Evolutionary conservation across 2,329 filamentous ascomycete species (phyloP).

Genomic region (Sclerotinia subarctica): DNA sequence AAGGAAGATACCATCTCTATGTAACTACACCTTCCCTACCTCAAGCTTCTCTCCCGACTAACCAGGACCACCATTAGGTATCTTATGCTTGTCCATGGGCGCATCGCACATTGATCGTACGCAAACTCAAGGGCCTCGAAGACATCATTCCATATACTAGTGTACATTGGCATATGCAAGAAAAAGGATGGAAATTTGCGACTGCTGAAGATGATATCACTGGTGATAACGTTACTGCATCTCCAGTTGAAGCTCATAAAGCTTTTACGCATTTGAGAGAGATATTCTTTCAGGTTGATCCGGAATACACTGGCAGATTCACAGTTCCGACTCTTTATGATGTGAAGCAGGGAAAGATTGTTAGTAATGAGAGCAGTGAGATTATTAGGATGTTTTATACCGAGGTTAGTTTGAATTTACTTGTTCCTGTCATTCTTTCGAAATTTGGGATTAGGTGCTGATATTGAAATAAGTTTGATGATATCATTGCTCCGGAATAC

Average conservation of each 20-base stretch:
- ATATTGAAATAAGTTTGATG: constrained; percentile 63
- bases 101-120: constrained; percentile 79
- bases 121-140: constrained; percentile 88
- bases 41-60: constrained; percentile 57
- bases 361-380: constrained; percentile 80
- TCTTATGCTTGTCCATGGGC: constrained; percentile 62
- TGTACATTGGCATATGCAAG: constrained; percentile 61
- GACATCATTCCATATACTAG: constrained; percentile 61
- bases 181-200: constrained; percentile 65
- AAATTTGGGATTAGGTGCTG: constrained; percentile 2
- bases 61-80: constrained; percentile 24
- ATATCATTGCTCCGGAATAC: constrained; percentile 58
- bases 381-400: constrained; percentile 82
- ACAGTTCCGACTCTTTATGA: constrained; percentile 69
- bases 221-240: constrained; percentile 62
- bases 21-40: constrained; percentile 84
- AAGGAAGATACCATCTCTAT: constrained; percentile 88
- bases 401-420: constrained; percentile 55
- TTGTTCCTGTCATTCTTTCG: constrained; percentile 25
- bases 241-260: constrained; percentile 58
- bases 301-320: constrained; percentile 64
- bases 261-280: constrained; percentile 65
- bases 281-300: constrained; percentile 64
- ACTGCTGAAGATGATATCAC: constrained; percentile 54
- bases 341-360: constrained; percentile 62